Evolutionary conservation across 352 stramenopile species (phyloP).

Genomic region (Pythium apleroticum): DNA sequence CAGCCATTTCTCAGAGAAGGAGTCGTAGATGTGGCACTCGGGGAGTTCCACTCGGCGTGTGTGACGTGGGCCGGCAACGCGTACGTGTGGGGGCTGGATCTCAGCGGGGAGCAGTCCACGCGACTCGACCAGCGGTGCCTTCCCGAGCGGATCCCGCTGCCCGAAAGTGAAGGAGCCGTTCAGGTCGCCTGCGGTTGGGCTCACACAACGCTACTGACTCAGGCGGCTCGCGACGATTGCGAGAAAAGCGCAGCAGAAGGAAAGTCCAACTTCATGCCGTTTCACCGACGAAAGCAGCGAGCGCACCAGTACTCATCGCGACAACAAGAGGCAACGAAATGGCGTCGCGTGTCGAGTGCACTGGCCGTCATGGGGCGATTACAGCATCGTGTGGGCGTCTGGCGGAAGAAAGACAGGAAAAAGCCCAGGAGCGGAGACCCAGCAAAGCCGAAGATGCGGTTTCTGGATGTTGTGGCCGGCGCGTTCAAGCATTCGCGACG

Average conservation of each 20-base stretch:
- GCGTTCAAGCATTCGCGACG: conserved; percentile 9
- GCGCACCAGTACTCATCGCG: conserved; percentile 12
- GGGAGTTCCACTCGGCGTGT: conserved; percentile 74
- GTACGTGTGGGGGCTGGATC: conserved; percentile 65
- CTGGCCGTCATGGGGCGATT: conserved; percentile 14
- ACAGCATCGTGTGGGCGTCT: conserved; percentile 7
- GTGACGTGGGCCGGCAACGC: conserved; percentile 44
- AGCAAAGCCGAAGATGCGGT: conserved; percentile 1
- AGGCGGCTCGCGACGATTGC: conserved; percentile 16
- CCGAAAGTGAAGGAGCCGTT: conserved; percentile 37
- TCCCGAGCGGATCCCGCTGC: conserved; percentile 33
- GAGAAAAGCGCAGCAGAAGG: neutral
- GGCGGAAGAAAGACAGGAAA: conserved; percentile 11
- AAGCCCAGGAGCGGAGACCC: neutral
- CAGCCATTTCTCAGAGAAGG: conserved; percentile 43
- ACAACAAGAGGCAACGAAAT: conserved; percentile 27
- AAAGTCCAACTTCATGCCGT: conserved; percentile 1
- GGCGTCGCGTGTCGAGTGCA: conserved; percentile 17
- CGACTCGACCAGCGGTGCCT: conserved; percentile 38
- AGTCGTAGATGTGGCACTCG: conserved; percentile 55
- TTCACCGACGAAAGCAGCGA: conserved; percentile 20
- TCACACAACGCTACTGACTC: conserved; percentile 63
- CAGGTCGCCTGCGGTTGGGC: conserved; percentile 65
- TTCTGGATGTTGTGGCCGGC: conserved; percentile 15
- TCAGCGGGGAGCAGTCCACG: conserved; percentile 41